A percentile compares a stretch with the other conserved stretches of the same genome.
phyloP scores from a whole-genome alignment of 148 eudicot species.

The Amaranthus cruentus region DNA sequence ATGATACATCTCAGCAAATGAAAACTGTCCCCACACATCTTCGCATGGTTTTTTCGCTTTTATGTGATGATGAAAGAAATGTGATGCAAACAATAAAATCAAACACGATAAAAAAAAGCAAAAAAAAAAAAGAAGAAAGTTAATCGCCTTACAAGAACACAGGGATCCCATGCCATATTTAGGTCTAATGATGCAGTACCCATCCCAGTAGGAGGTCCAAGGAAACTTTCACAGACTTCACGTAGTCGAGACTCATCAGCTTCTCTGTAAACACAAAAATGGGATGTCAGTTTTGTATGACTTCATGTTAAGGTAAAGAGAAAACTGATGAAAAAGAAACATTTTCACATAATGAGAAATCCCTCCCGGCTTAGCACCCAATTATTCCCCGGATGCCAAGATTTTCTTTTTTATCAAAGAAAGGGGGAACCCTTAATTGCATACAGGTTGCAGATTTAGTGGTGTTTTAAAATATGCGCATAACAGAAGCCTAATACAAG shows the following conservation, averaged over 20 bases:
- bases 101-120: too few relatives aligned
- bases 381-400: neutral
- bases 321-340: neutral
- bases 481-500: too few relatives aligned
- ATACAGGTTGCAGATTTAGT: too few relatives aligned
- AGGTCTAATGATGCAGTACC: constrained; percentile 40
- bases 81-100: too few relatives aligned
- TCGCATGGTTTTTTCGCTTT: neutral
- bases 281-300: neutral
- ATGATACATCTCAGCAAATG: neutral
- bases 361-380: neutral
- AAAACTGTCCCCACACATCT: neutral
- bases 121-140: neutral
- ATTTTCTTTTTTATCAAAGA: too few relatives aligned
- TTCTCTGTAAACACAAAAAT: constrained; percentile 44
- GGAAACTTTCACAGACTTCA: constrained; percentile 91
- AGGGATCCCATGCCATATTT: constrained; percentile 81
- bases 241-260: constrained; percentile 88
- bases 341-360: neutral
- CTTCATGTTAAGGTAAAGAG: too few relatives aligned
- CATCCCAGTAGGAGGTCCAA: constrained; percentile 97
- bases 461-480: too few relatives aligned
- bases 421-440: too few relatives aligned
- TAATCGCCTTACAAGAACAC: constrained; percentile 59
- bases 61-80: neutral